Conservation (phyloP, 2,329 filamentous ascomycete species). For the Tolypocladium inflatum region DNA sequence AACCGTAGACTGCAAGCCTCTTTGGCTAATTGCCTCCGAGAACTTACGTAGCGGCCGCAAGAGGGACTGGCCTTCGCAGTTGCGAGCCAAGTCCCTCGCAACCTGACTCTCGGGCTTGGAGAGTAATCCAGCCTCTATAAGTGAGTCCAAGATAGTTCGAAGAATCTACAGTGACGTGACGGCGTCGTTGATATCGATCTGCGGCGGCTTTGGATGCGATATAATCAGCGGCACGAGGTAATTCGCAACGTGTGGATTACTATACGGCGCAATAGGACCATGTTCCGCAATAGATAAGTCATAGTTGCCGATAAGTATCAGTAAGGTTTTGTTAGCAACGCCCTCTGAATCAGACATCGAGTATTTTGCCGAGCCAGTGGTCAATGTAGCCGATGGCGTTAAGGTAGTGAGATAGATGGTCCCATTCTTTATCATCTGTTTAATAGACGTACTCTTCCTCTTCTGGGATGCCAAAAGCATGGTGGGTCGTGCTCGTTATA, state of each 20-base stretch:
- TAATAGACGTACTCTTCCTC: slow-evolving; percentile 15
- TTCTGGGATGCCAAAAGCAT: slow-evolving; percentile 19
- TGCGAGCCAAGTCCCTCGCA: slow-evolving; percentile 18
- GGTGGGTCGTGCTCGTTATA: slow-evolving; percentile 23
- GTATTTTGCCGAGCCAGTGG: slow-evolving; percentile 20
- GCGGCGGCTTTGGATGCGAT: slow-evolving; percentile 21
- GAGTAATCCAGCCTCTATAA: slow-evolving; percentile 21
- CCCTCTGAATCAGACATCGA: slow-evolving; percentile 19
- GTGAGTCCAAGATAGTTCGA: slow-evolving; percentile 23
- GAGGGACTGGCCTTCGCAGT: slow-evolving; percentile 21
- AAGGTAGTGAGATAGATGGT: slow-evolving; percentile 21
- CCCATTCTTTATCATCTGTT: slow-evolving; percentile 12
- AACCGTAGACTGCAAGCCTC: slow-evolving; percentile 15
- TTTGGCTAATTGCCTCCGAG: slow-evolving; percentile 5
- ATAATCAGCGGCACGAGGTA: slow-evolving; percentile 23
- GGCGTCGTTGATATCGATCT: slow-evolving; percentile 20
- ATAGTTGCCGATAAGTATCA: slow-evolving; percentile 22
- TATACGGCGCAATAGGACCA: slow-evolving; percentile 20
- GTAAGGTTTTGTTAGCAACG: slow-evolving; percentile 19
- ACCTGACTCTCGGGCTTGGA: slow-evolving; percentile 12
- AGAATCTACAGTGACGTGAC: slow-evolving; percentile 21
- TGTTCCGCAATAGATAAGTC: slow-evolving; percentile 23
- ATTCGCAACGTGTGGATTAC: slow-evolving; percentile 22
- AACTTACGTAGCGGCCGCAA: slow-evolving; percentile 9
- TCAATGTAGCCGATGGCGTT: slow-evolving; percentile 23